phyloP scores from a whole-genome alignment of 345 rosid genomes.

The Turnera subulata region DNA sequence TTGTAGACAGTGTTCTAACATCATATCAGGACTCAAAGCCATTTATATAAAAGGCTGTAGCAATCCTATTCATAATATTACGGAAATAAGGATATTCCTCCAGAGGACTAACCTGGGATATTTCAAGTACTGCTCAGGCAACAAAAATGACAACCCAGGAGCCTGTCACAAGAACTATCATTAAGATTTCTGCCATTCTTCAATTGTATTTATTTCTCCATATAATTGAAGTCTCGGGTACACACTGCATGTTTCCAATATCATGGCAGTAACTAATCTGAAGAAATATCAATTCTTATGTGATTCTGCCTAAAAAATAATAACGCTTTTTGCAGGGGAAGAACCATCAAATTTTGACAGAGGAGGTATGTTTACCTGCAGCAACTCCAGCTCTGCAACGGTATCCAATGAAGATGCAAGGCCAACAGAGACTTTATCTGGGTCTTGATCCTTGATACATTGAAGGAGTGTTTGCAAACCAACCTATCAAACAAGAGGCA shows the following conservation, averaged over 20 bases:
- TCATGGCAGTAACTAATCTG: background rate
- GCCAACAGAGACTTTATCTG: constrained; percentile 83
- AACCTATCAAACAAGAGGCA: constrained; percentile 46
- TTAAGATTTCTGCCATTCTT: constrained; percentile 11
- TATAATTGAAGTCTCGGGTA: background rate
- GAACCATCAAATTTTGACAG: background rate
- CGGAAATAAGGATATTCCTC: background rate
- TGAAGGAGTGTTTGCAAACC: constrained; percentile 75
- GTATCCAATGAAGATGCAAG: constrained; percentile 78
- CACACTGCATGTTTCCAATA: background rate
- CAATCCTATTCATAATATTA: background rate
- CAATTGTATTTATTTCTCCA: background rate
- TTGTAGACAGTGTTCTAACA: no score
- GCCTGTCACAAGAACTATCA: constrained; percentile 52
- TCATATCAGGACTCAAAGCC: no score
- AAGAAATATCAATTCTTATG: constrained; percentile 3
- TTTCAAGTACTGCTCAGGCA: constrained; percentile 75
- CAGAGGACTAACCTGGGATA: constrained; percentile 69
- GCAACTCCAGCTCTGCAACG: constrained; percentile 79
- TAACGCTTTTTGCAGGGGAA: constrained; percentile 2
- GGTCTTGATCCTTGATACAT: constrained; percentile 75
- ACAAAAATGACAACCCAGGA: constrained; percentile 87
- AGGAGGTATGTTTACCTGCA: constrained; percentile 51
- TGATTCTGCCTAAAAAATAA: background rate
- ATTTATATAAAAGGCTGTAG: background rate